Evolutionary conservation across 257 asterid genomes (phyloP), one percentile per base, ranked within the genome.

Genomic region (Echites panduratus): DNA sequence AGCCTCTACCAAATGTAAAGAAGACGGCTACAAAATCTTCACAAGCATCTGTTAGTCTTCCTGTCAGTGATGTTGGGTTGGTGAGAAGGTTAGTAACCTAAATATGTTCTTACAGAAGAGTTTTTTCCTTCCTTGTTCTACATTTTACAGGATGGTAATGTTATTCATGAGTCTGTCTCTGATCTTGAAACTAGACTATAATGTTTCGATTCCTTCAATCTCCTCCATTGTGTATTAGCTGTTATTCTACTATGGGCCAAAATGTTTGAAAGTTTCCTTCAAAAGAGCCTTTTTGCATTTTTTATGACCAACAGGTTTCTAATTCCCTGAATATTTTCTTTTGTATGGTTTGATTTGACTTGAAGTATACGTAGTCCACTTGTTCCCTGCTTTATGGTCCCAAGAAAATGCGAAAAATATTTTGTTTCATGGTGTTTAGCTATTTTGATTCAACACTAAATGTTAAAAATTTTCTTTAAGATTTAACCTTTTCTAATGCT

Each of bases 1-100:
- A 85, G 75, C 92, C 99, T 64, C 76, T 95, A 79, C 96, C 97
- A 24, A 95, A 92, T 81, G 73, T 82, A 73, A 94, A 89, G 87
- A 86, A 79, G 85, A 70, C 75, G 78, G 75, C 74, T 74, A 76
- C 85, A 48, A 76, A 71, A 76, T 79, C 83, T 70, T 73, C 87
- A 29, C 86, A 81, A 73, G 85, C 79, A 75, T 73, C 91, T 66
- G 71, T 74, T 62, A 96, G 84, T 82, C 79, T 85, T 75, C 82
- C 92, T 61, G 85, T 78, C 85, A 87, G 83, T 70, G 90, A 87
- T 77, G 75, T 85, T 82, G 92, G 85, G 26, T 76, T 85, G 78
- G 53, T 87, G 1, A 84, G 96, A 86, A 80, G 89, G 97, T 92
- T 73, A 75, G 96, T 82, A 20, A 52, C 63, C 29, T 27, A 9